Base-by-base conservation (phyloP, 2,329 filamentous ascomycete species). In the Aspergillus ustus region DNA sequence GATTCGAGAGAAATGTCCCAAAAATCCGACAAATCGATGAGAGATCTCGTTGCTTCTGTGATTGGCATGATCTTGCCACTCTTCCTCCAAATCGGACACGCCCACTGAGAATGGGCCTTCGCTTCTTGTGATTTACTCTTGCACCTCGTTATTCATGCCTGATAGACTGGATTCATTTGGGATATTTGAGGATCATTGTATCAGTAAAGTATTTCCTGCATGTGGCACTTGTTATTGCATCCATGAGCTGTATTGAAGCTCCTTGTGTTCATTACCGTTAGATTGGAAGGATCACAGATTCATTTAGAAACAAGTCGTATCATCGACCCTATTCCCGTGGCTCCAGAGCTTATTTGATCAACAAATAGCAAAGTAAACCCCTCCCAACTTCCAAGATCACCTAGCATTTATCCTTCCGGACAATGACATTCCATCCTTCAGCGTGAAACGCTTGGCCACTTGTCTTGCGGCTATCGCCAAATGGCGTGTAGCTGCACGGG, bases 81-180 rank as follows among this genome's bases (percentile, higher is more conserved):
- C 50, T 81, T 82, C 65, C 64, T 81, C 62, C 80, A 82, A 67
- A 75, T 82, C 61, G 79, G 80, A 40, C 80, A 82, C 73, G 79
- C 78, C 56, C 79, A 81, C 65, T 81, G 64, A 75, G 25, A 45
- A 49, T 52, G 22, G 37, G 22, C 51, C 49, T 52, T 44, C 34
- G 53, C 44, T 52, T 46, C 44, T 45, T 29, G 48, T 54, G 49
- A 20, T 60, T 66, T 59, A 63, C 57, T 43, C 55, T 65, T 53
- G 67, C 62, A 63, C 64, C 63, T 60, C 57, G 29, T 20, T 51
- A 34, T 61, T 60, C 40, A 63, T 34, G 13, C 17, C 22, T 45
- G n/a, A 11, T 52, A 51, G 37, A 52, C 22, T 57, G 55, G 37
- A 29, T 31, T 46, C 31, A 19, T 37, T 20, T 52, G 48, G 55